Conservation (phyloP, 2,329 filamentous ascomycete genomes). For the Apiospora saccharicola region DNA sequence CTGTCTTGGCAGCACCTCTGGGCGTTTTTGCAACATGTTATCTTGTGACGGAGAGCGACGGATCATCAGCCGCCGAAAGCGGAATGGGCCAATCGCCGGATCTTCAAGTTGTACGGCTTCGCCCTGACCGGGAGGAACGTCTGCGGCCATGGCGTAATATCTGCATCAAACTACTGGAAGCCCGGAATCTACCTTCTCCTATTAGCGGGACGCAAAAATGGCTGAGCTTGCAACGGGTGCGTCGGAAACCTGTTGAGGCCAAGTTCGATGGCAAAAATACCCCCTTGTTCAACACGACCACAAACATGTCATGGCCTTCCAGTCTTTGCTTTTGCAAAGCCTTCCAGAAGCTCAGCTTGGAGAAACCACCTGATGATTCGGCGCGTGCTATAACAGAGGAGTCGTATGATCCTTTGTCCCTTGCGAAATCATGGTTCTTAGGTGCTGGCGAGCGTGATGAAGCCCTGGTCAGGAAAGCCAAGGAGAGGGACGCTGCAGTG, state of each 20-base stretch:
- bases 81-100: slow-evolving; percentile 60
- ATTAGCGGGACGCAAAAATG: slow-evolving; percentile 52
- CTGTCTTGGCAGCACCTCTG: slow-evolving; percentile 62
- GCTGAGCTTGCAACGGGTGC: slow-evolving; percentile 59
- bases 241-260: slow-evolving; percentile 51
- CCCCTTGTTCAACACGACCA: slow-evolving; percentile 43
- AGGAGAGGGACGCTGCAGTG: slow-evolving; percentile 54
- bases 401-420: slow-evolving; percentile 56
- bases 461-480: slow-evolving; percentile 54
- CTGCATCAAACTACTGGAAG: slow-evolving; percentile 58
- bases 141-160: slow-evolving; percentile 57
- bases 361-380: slow-evolving; percentile 49
- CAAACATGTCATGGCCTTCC: slow-evolving; percentile 62
- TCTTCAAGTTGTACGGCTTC: slow-evolving; percentile 55
- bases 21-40: slow-evolving; percentile 56
- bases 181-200: slow-evolving; percentile 56
- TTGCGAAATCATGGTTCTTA: slow-evolving; percentile 58
- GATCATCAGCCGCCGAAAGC: slow-evolving; percentile 42
- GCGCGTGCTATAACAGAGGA: slow-evolving; percentile 48
- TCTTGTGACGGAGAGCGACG: slow-evolving; percentile 44
- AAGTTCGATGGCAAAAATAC: slow-evolving; percentile 52
- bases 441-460: slow-evolving; percentile 55
- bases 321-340: slow-evolving; percentile 61
- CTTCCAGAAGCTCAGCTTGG: slow-evolving; percentile 49
- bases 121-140: slow-evolving; percentile 49